These are phyloP conservation scores for Eimeria sp. DNA, from an alignment of 169 alveolate species.

Conservation along the genomic window DNA sequence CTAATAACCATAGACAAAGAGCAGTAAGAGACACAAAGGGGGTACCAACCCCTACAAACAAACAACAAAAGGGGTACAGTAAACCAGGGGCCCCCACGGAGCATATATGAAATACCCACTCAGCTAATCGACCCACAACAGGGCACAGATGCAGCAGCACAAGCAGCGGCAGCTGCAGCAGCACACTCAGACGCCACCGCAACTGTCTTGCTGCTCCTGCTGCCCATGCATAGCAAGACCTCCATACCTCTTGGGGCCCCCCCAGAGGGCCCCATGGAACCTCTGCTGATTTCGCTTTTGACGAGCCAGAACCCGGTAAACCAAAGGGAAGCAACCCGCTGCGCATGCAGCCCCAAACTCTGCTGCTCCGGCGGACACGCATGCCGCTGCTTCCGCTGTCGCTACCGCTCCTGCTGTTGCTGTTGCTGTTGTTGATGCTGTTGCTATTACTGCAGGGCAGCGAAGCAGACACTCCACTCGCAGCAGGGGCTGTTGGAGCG, in stretches of 20 bases:
- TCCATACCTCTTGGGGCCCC: conserved; percentile 32
- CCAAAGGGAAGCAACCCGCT: background rate
- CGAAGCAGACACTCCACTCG: background rate
- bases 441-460: background rate
- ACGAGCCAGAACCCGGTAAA: background rate
- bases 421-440: conserved; percentile 44
- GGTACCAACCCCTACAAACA: background rate
- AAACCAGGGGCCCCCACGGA: conserved; percentile 43
- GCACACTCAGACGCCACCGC: conserved; percentile 25
- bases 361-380: background rate
- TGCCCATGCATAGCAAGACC: background rate
- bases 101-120: conserved; percentile 42
- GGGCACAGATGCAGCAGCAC: conserved; percentile 66
- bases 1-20: conserved; percentile 32
- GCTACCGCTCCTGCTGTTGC: conserved; percentile 42
- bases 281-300: background rate
- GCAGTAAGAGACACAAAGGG: conserved; percentile 45
- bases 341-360: background rate
- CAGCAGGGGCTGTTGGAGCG: background rate
- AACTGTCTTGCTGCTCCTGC: conserved; percentile 18
- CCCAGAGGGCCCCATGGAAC: conserved; percentile 42
- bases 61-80: conserved; percentile 24
- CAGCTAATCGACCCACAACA: conserved; percentile 26
- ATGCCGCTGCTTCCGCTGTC: conserved; percentile 30
- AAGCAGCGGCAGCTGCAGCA: conserved; percentile 46